These are phyloP conservation scores for Tripterygium wilfordii DNA, from an alignment of 177 flowering plant species.

Conservation along the genomic window DNA sequence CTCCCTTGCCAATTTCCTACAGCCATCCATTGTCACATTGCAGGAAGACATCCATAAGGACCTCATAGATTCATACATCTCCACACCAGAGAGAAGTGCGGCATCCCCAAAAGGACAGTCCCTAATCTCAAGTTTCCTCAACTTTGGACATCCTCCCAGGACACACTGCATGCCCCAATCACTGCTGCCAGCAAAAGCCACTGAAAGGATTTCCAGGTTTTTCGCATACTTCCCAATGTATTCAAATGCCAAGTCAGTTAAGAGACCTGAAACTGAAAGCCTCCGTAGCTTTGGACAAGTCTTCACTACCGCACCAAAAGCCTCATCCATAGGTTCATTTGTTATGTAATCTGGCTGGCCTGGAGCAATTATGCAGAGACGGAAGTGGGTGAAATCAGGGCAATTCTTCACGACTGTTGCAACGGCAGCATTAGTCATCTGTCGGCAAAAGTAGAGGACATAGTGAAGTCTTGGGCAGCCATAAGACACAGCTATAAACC, in stretches of 20 bases:
- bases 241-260: conserved; percentile 50
- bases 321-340: conserved; percentile 57
- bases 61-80: conserved; percentile 55
- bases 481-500: conserved; percentile 49
- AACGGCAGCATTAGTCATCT: conserved; percentile 64
- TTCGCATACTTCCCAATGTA: conserved; percentile 55
- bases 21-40: conserved; percentile 47
- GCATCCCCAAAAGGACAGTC: conserved; percentile 60
- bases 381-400: conserved; percentile 57
- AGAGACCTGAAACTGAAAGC: conserved; percentile 52
- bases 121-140: conserved; percentile 57
- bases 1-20: conserved; percentile 35
- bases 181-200: conserved; percentile 57
- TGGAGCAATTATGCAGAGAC: conserved; percentile 57
- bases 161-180: conserved; percentile 51
- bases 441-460: conserved; percentile 54
- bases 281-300: conserved; percentile 45
- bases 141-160: conserved; percentile 46
- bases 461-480: conserved; percentile 53
- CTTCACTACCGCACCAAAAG: conserved; percentile 53
- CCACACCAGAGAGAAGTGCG: conserved; percentile 46
- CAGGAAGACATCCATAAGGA: conserved; percentile 70
- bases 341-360: conserved; percentile 47
- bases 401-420: conserved; percentile 46
- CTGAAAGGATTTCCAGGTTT: conserved; percentile 47